These are phyloP conservation scores for Uronychia binucleata DNA, from an alignment of 73 alveolate species.

Conservation along the genomic window DNA sequence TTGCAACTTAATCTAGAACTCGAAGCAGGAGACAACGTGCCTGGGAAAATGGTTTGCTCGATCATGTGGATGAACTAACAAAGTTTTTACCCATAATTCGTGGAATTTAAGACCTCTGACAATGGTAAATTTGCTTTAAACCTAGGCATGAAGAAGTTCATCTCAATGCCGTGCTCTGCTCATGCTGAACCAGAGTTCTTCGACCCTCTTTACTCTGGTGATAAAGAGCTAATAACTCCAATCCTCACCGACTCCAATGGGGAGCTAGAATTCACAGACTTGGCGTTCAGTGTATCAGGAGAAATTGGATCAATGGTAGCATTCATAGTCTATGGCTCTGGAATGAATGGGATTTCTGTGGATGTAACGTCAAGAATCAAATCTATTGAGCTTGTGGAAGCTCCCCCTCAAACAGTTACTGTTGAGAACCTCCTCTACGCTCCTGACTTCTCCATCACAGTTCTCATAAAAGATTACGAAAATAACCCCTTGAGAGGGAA, in stretches of 20 bases:
- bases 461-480: neutral
- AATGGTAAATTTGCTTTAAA: no score
- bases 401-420: neutral
- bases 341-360: no score
- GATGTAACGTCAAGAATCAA: neutral
- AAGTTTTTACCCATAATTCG: no score
- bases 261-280: neutral
- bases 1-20: no score
- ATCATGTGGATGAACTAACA: no score
- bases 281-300: neutral
- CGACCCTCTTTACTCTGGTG: neutral
- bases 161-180: no score
- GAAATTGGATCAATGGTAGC: neutral
- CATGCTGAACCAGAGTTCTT: no score
- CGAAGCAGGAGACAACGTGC: no score
- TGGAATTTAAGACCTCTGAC: no score
- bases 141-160: no score
- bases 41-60: no score
- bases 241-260: neutral
- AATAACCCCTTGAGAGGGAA: neutral
- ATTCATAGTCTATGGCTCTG: neutral
- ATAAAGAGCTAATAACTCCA: no score
- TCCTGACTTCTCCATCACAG: neutral
- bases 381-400: neutral
- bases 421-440: neutral